phyloP scores from a whole-genome alignment of 2,329 filamentous ascomycete genomes.

The Juglanconis juglandina region DNA sequence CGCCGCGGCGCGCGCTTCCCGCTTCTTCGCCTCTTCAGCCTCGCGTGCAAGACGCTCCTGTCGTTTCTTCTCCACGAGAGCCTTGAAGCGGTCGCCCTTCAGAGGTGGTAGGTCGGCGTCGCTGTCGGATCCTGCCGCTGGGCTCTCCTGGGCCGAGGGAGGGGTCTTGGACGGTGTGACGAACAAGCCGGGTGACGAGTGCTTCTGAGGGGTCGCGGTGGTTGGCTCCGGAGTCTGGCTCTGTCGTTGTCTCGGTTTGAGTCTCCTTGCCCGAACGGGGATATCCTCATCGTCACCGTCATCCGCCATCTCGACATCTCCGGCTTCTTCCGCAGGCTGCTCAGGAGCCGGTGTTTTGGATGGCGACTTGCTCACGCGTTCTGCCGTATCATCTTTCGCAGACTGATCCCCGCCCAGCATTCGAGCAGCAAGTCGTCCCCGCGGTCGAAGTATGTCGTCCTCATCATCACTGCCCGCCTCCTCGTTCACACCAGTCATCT shows the following conservation, averaged over 20 bases:
- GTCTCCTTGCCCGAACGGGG: constrained; percentile 39
- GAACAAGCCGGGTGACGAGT: constrained; percentile 52
- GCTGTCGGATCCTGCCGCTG: constrained; percentile 35
- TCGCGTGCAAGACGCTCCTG: constrained; percentile 68
- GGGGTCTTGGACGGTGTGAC: constrained; percentile 45
- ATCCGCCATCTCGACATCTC: constrained; percentile 22
- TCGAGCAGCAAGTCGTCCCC: constrained; percentile 61
- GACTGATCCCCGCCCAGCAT: constrained; percentile 45
- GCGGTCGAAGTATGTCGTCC: constrained; percentile 52
- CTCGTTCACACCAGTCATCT: constrained; percentile 18
- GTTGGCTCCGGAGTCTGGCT: constrained; percentile 33
- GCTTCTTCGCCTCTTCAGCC: constrained; percentile 50
- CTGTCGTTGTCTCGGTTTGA: constrained; percentile 33
- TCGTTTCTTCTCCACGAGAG: constrained; percentile 70
- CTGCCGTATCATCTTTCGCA: constrained; percentile 29
- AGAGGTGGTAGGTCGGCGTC: constrained; percentile 46
- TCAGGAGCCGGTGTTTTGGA: constrained; percentile 28
- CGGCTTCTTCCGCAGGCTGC: not conserved
- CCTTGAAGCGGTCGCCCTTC: constrained; percentile 62
- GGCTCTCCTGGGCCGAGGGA: constrained; percentile 26
- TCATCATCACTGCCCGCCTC: constrained; percentile 40
- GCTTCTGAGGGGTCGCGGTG: constrained; percentile 28
- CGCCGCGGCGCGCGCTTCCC: constrained; percentile 40
- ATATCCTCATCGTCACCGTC: constrained; percentile 40
- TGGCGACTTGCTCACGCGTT: constrained; percentile 42